Base-by-base conservation (phyloP, 2,329 filamentous ascomycete genomes). In the Fusarium protoensiforme region DNA sequence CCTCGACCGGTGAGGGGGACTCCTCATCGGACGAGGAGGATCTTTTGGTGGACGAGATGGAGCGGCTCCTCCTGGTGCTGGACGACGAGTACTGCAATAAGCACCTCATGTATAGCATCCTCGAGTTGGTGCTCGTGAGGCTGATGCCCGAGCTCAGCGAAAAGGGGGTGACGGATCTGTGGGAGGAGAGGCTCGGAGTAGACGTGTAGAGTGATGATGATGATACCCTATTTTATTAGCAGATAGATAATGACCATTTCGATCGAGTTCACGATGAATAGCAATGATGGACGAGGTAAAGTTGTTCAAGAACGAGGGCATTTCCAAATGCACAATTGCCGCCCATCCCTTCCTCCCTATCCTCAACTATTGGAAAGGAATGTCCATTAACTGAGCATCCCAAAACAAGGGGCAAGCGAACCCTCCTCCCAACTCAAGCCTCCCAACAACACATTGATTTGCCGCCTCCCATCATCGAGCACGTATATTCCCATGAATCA, bases 81-180 rank as follows among this genome's bases (percentile, higher is more conserved):
- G 90, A 89, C 18, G 95, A 98, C 82, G 86, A 89, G 60, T 98
- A 98, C 83, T 92, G 95, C 83, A 99, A 99, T 84, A 97, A 95
- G 84, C 95, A 98, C 83, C 85, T 98, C 35, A 85, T 98, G 75
- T 98, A 97, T 79, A 87, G 90, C 51, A 86, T 96, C 56, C 84
- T 98, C 36, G 96, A 99, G 83, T 83, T 96, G 66, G 81, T 98
- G 3, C 85, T 98, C n/a, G 89, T 94, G 65, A 90, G 92, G 73
- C 82, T 98, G 70, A 89, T 98, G 79, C 96, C 96, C 6, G 96
- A 99, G 84, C 81, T 98, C 77, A 87, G 87, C 62, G 92, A 94
- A 77, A 91, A 90, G 80, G 90, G 91, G 39, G 88, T 94, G 33
- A 86, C 87, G 64, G 93, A 94, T 77, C 83, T 97, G 64, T 90